Base-by-base conservation (phyloP, 495 filamentous ascomycete species). In the Astrothelium subdiscretum region DNA sequence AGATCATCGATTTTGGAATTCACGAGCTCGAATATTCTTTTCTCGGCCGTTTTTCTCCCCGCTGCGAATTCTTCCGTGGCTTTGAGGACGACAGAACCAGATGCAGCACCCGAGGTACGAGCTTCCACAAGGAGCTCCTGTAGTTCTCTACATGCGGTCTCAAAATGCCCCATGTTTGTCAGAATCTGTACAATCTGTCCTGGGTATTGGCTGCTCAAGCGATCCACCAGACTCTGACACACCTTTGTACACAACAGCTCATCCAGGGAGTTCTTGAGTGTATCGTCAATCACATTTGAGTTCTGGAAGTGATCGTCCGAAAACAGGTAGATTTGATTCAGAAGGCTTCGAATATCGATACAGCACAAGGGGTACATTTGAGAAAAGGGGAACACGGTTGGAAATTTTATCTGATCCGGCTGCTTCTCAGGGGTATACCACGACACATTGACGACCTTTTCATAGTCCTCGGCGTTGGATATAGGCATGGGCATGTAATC, bases 401-500 rank as follows among this genome's bases (percentile, higher is more conserved):
- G 95, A 69, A 80, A 92, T 85, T 79, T 81, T 67, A 95, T 80
- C 62, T 95, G 85, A 63, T 91, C 85, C 12, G 80, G 78, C 48
- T 85, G 72, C 62, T 86, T 89, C 12, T 94, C 89, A 48, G 90
- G 91, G 10, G 79, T 86, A 70, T 94, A 96, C 91, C 92, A 97
- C 72, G 85, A 92, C 59, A 96, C 90, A 61, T 87, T 89, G 66
- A 96, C 83, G 27, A 99, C 92, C 68, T 96, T 95, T 64, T 95
- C 89, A 71, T 95, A 97, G 68, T 97, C 91, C 62, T 95, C 91
- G n/a, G 79, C 66, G 27, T 85, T 89, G 63, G 88, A 85, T 68
- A 97, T 95, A 5, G 89, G 86, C 95, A 99, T 97, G 22, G 95
- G 95, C 92, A 97, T 97, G 74, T 97, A 99, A 71, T 99, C 94